Evolutionary conservation across 805 yeast species (phyloP), one percentile per base, ranked within the genome.

Genomic region (Helenozyma baotianmanensis): DNA sequence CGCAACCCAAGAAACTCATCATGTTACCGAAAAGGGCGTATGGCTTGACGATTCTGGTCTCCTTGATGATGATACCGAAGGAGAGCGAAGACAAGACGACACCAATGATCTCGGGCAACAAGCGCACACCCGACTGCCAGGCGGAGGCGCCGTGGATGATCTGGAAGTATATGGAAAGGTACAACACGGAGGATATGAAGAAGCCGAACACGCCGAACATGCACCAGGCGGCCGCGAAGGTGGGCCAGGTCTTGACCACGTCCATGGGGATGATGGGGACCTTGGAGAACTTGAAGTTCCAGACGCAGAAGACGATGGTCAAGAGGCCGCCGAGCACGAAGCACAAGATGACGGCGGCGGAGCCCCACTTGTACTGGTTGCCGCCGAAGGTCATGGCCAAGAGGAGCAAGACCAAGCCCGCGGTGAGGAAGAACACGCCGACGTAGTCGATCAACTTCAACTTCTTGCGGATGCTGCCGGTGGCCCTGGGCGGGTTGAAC

Each of bases 111-210:
- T 56, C 29, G 1, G 79, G 75, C 18, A 74, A 49, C 23, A 68
- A 47, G 16, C 67, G 57, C 21, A 72, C 48, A 23, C 80, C 80
- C 3, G 77, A 59, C 15, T 54, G 52, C 54, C 70, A 55, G 4
- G 76, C 62, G 31, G 56, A 59, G 25, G 58, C 53, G 9, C 57
- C 66, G 27, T 53, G 56, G 7, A 74, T 56, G 16, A 67, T 68
- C 48, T 76, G 79, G 51, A 72, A 77, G 47, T 73, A 74, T n/a
- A 64, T 54, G 4, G 72, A 54, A 12, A 64, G 37, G 42, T 60
- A 72, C 33, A 45, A 31, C 17, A 48, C 36, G 14, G 38, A 25
- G 23, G 41, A 31, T 18, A 51, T 47, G 43, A 52, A 51, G 31
- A 23, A 42, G 6, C 50, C 50, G 25, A 48, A 48, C 4, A 36